These are phyloP conservation scores for Nakaseomyces delphensis DNA, from an alignment of 1,139 yeast genomes.

Conservation along the genomic window DNA sequence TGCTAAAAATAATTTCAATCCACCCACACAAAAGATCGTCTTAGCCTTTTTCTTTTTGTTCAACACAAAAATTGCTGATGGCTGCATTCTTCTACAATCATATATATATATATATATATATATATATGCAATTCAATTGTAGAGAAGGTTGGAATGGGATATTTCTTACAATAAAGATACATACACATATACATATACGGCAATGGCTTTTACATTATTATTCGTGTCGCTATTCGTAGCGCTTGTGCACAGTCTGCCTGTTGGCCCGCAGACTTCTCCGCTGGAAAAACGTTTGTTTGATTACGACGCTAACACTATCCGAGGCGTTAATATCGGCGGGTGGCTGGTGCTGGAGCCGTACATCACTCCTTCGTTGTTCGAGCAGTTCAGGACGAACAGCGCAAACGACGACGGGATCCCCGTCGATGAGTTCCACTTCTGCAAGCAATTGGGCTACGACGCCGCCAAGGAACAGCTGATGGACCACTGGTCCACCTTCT, in stretches of 20 bases:
- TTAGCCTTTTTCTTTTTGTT: too few relatives aligned
- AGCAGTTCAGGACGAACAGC: constrained; percentile 32
- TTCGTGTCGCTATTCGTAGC: constrained; percentile 3
- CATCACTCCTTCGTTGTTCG: constrained; percentile 76
- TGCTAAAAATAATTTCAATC: too few relatives aligned
- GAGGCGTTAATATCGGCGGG: constrained; percentile 86
- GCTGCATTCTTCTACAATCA: too few relatives aligned
- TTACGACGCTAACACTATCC: constrained; percentile 31
- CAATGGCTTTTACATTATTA: constrained; percentile 1
- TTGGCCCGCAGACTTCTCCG: neutral
- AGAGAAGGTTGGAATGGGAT: too few relatives aligned
- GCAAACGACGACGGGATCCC: constrained; percentile 43
- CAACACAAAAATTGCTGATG: too few relatives aligned
- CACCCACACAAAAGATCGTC: too few relatives aligned
- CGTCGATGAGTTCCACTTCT: constrained; percentile 75
- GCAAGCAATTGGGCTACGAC: constrained; percentile 53
- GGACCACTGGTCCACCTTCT: constrained; percentile 75
- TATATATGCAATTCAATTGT: too few relatives aligned
- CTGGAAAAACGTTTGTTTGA: constrained; percentile 18
- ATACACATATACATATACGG: neutral
- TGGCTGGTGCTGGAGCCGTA: constrained; percentile 87
- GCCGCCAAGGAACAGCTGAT: constrained; percentile 45
- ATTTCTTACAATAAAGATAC: too few relatives aligned
- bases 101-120: too few relatives aligned
- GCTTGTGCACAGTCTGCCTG: constrained; percentile 3